Evolutionary conservation across 306 rosid genomes (phyloP), one percentile per base, ranked within the genome.

Genomic region (Corylus americana): DNA sequence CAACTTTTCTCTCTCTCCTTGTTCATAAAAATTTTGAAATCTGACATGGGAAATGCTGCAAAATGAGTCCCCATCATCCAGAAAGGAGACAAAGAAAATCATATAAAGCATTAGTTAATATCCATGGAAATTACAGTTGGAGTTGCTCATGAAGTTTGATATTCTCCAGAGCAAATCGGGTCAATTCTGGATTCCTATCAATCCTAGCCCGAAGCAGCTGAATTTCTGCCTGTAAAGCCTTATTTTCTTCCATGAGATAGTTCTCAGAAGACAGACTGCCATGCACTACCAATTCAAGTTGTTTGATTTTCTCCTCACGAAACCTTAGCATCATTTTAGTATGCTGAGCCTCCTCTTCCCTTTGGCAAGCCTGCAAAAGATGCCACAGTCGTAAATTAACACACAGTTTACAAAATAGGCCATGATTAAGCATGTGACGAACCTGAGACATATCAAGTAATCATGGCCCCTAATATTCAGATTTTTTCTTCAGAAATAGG

Each of bases 1-100:
- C 87, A 95, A 83, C 62, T 83, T 86, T 87, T 95, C 97, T 73
- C 90, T 88, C 83, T 92, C 98, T 77, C 98, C 98, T 44, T 84
- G 86, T 80, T 89, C 92, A 67, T 90, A 83, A 77, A 91, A 92
- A 44, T 76, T 90, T 86, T 86, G 87, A 79, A 75, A 86, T 86
- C 98, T 95, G 90, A 70, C 78, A 78, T 51, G 31, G 68, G 79
- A 72, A 88, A 59, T 75, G 70, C 79, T 74, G 70, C 78, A 87
- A 80, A 76, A 75, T 87, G 81, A 78, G 83, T 77, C 78, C 71
- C 35, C 53, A 75, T 79, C 70, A 67, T 66, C 80, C 70, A 77
- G 8, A 73, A 86, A 59, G 42, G 55, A 44, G 70, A 73, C 45
- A 77, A 70, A 58, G 80, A 75, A 59, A 45, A 82, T 55, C 42